Conservation (phyloP, 768 basidiomycete species). For the Suillus subaureus region DNA sequence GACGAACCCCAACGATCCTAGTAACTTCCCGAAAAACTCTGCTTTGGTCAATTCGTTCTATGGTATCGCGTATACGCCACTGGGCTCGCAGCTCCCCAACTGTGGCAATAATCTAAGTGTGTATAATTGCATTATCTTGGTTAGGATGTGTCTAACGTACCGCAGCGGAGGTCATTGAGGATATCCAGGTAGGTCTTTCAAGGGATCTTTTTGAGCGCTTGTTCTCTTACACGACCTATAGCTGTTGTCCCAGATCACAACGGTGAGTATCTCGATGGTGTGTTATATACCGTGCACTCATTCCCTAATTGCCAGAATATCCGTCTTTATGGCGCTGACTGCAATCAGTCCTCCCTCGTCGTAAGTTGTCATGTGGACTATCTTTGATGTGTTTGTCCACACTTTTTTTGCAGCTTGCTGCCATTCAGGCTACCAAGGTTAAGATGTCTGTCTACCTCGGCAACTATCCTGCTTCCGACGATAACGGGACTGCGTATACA, state of each 20-base stretch:
- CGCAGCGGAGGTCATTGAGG: conserved; percentile 59
- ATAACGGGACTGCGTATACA: conserved; percentile 67
- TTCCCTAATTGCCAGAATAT: conserved; percentile 44
- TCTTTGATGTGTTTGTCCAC: neutral
- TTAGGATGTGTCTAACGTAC: neutral
- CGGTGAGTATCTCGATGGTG: conserved; percentile 28
- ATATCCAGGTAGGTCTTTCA: conserved; percentile 61
- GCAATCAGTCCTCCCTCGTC: conserved; percentile 79
- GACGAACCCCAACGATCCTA: conserved; percentile 68
- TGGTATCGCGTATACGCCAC: conserved; percentile 86
- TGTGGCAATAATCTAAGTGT: conserved; percentile 57
- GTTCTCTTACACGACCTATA: conserved; percentile 30
- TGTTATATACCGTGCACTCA: conserved; percentile 6
- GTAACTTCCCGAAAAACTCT: conserved; percentile 70
- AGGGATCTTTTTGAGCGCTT: conserved; percentile 2
- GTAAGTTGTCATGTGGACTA: conserved; percentile 38
- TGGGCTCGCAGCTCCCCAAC: conserved; percentile 66
- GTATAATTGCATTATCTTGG: conserved; percentile 21
- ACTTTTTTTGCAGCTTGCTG: conserved; percentile 61
- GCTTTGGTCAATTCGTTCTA: conserved; percentile 77
- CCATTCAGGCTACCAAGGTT: conserved; percentile 88
- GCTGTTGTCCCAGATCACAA: conserved; percentile 86
- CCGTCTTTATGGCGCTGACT: conserved; percentile 87
- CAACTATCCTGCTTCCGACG: conserved; percentile 64
- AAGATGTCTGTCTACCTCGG: conserved; percentile 80